Evolutionary conservation across 2,329 filamentous ascomycete genomes (phyloP), one percentile per base, ranked within the genome.

Genomic region (Sclerotinia nivalis): DNA sequence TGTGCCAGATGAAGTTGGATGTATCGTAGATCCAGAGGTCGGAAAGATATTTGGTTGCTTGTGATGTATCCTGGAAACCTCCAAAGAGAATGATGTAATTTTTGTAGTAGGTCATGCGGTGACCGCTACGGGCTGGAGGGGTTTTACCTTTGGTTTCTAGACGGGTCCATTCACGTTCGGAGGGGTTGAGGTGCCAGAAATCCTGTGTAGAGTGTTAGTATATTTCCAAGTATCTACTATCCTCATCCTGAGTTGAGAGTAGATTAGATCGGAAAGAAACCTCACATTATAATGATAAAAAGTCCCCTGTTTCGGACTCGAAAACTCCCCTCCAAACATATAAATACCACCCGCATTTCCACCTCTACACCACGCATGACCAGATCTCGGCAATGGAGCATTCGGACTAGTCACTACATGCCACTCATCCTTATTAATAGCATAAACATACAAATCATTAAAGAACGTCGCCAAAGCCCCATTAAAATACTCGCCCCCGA

Each of bases 21-120:
- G 93, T 97, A 80, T 99, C 96, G 80, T 97, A 99, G 67, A 98
- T 86, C 95, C 96, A 99, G 49, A 98, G 83, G 79, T 99, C 96
- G 52, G 91, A 89, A 22, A 99, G 82, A 79, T 99, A 99, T 79
- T 94, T 96, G 7, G 95, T 98, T 79, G 94, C 91, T 79, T 96
- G 93, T 13, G 93, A 95, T 0, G 95, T 98, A 79, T 98, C 96
- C 81, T 99, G 96, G 79, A 99, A 99, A 0, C 96, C 96, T 70
- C 96, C 96, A 78, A 97, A 98, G 1, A 99, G 84, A 70, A 99
- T 87, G 72, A 99, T 93, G 80, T 97, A 98, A 79, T 97, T 93
- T 82, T 98, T 98, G 86, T 89, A 98, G 79, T 93, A 95, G 3
- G 94, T 96, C 93, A 99, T 97, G 74, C 95, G 88, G 80, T 97